Conservation (phyloP, 257 asterid species). For the Echium plantagineum region DNA sequence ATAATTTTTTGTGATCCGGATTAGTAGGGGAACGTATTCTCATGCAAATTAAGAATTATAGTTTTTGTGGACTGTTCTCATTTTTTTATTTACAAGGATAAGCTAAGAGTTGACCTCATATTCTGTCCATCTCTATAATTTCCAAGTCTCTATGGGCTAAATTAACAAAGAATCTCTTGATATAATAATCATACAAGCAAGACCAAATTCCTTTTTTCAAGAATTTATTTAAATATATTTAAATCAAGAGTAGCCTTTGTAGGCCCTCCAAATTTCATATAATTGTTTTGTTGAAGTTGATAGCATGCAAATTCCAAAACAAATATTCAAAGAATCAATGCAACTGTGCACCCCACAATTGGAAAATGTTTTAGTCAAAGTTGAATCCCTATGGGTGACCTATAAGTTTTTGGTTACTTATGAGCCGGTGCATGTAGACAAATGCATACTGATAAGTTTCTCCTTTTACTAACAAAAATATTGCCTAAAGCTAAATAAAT, state of each 20-base stretch:
- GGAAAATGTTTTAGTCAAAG: neutral
- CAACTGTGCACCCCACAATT: neutral
- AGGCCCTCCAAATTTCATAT: neutral
- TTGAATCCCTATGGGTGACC: neutral
- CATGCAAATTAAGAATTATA: slow-evolving; percentile 14
- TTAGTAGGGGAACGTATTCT: slow-evolving; percentile 19
- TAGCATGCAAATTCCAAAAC: neutral
- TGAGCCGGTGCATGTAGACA: neutral
- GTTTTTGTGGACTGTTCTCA: slow-evolving; percentile 16
- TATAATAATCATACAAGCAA: neutral
- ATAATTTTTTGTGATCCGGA: slow-evolving; percentile 23
- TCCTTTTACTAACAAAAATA: neutral
- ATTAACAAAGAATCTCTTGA: neutral
- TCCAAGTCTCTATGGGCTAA: neutral
- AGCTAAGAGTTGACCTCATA: slow-evolving; percentile 14
- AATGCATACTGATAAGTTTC: neutral
- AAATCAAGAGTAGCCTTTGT: neutral
- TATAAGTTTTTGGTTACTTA: too few relatives aligned
- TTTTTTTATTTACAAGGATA: neutral
- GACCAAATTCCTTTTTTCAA: slow-evolving; percentile 3
- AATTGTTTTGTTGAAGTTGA: neutral
- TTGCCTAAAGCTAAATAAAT: too few relatives aligned
- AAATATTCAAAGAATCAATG: neutral
- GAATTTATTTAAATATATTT: neutral
- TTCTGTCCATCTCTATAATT: neutral